A percentile compares a stretch with the other conserved stretches of the same genome.
Evolutionary conservation across 2,329 filamentous ascomycete species (phyloP).

Genomic region (Pseudopithomyces maydicus): DNA sequence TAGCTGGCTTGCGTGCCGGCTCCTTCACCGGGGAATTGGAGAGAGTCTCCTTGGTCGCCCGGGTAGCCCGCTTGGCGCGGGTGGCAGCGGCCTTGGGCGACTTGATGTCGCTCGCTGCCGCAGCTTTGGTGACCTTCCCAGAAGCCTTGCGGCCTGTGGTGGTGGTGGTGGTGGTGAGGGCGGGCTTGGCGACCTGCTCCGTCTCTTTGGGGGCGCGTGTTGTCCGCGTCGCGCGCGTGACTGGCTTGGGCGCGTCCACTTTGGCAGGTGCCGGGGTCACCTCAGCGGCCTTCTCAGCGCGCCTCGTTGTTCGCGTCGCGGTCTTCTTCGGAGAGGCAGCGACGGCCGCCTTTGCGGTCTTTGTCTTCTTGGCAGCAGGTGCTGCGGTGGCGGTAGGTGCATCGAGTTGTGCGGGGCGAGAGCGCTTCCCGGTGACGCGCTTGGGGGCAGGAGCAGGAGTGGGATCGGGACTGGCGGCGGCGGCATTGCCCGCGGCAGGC

Average conservation of each 20-base stretch:
- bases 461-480: slow-evolving; percentile 17
- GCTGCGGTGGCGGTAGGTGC: slow-evolving; percentile 13
- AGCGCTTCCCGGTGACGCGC: slow-evolving; percentile 31
- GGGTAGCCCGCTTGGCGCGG: slow-evolving; percentile 23
- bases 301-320: slow-evolving; percentile 17
- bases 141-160: slow-evolving; percentile 18
- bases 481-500: slow-evolving; percentile 26
- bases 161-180: neutral
- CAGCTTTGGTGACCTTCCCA: neutral
- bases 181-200: slow-evolving; percentile 20
- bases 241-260: slow-evolving; percentile 19
- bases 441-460: slow-evolving; percentile 25
- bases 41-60: slow-evolving; percentile 24
- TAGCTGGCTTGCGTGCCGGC: slow-evolving; percentile 29
- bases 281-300: slow-evolving; percentile 23
- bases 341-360: slow-evolving; percentile 24
- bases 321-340: slow-evolving; percentile 3
- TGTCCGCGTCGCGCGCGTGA: slow-evolving; percentile 21
- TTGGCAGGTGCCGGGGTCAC: slow-evolving; percentile 18
- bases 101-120: slow-evolving; percentile 16
- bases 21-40: slow-evolving; percentile 32
- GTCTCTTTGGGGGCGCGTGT: slow-evolving; percentile 15
- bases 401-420: slow-evolving; percentile 24
- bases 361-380: slow-evolving; percentile 10
- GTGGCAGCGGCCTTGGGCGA: slow-evolving; percentile 13